These are phyloP conservation scores for Ormosia emarginata DNA, from an alignment of 306 rosid species.

Conservation along the genomic window DNA sequence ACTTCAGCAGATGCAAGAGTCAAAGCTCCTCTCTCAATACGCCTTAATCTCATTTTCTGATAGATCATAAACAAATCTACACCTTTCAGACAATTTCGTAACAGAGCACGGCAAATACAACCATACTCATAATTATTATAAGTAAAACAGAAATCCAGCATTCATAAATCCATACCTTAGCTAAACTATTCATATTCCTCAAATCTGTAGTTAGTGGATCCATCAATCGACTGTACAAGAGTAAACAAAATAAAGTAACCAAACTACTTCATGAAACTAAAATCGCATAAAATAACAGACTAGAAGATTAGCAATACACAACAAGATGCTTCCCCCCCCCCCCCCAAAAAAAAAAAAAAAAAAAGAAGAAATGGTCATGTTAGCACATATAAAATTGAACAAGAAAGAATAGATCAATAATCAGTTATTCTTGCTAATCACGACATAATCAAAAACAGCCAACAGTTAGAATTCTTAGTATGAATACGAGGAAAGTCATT, in stretches of 20 bases:
- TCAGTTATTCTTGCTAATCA: not conserved
- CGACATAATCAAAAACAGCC: not conserved
- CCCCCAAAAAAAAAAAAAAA: not conserved
- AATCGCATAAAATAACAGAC: not conserved
- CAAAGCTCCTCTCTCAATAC: slow-evolving; percentile 93
- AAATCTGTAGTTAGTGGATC: slow-evolving; percentile 86
- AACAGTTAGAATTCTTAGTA: not conserved
- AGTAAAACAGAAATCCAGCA: slow-evolving; percentile 2
- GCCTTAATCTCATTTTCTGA: slow-evolving; percentile 90
- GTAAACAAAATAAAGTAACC: slow-evolving; percentile 22
- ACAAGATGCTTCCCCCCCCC: not conserved
- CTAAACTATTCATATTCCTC: slow-evolving; percentile 92
- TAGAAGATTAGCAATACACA: not conserved
- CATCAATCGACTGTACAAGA: slow-evolving; percentile 76
- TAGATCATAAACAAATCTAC: slow-evolving; percentile 18
- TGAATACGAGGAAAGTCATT: not conserved
- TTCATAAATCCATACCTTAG: slow-evolving; percentile 62
- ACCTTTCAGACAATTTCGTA: slow-evolving; percentile 26
- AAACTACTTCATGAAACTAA: not conserved
- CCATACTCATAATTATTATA: not conserved
- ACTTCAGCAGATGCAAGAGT: slow-evolving; percentile 99
- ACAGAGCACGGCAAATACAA: slow-evolving; percentile 9
- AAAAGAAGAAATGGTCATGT: not conserved
- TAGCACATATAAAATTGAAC: not conserved
- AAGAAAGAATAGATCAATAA: slow-evolving; percentile 3